phyloP scores from a whole-genome alignment of 805 yeast species.

The Yarrowia deformans region DNA sequence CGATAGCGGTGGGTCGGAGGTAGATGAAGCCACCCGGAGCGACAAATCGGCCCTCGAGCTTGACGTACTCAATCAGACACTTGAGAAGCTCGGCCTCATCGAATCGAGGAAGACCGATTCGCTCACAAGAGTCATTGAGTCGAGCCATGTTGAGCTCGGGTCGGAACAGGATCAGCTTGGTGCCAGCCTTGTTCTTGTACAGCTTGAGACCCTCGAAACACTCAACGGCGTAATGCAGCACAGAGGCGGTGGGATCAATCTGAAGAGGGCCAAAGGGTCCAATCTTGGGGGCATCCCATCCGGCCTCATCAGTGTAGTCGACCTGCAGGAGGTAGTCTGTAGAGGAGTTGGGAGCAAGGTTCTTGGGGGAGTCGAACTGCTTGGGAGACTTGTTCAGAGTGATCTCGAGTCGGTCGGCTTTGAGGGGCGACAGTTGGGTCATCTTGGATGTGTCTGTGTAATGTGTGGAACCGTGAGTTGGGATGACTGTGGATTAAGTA shows the following conservation, averaged over 20 bases:
- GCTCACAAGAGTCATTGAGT: conserved; percentile 85
- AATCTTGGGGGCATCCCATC: conserved; percentile 89
- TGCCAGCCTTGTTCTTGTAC: conserved; percentile 61
- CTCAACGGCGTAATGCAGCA: conserved; percentile 94
- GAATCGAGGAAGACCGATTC: conserved; percentile 88
- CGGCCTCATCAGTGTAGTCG: conserved; percentile 77
- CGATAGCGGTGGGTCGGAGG: conserved; percentile 94
- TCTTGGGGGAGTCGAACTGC: conserved; percentile 63
- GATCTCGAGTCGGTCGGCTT: conserved; percentile 61
- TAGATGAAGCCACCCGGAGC: conserved; percentile 93
- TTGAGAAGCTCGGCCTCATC: conserved; percentile 79
- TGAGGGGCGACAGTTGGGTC: conserved; percentile 54
- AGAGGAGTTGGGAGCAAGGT: conserved; percentile 71
- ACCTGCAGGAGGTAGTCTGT: conserved; percentile 88
- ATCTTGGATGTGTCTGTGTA: not conserved
- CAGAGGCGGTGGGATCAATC: conserved; percentile 88
- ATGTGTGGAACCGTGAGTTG: not conserved
- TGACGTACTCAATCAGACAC: conserved; percentile 76
- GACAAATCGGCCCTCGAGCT: conserved; percentile 76
- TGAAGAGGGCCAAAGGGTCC: conserved; percentile 79
- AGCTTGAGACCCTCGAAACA: conserved; percentile 97
- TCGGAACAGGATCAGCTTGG: conserved; percentile 82
- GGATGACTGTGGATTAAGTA: not conserved
- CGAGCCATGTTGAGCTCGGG: conserved; percentile 91
- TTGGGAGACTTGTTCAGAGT: conserved; percentile 59